phyloP scores from a whole-genome alignment of 371 early-diverging fungal species.

The Dichotomocladium elegans region DNA sequence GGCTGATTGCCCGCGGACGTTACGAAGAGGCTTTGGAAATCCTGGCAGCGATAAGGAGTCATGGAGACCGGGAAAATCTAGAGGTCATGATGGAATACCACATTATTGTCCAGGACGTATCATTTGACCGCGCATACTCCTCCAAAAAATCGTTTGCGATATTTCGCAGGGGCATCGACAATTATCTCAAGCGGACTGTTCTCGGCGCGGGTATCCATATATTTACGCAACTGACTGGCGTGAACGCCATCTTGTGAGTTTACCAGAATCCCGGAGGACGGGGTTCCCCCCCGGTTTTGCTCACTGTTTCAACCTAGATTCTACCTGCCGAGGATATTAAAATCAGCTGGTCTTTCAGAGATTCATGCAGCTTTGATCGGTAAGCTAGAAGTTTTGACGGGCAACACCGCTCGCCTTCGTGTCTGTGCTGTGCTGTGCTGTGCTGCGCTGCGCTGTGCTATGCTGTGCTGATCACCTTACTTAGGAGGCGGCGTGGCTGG shows the following conservation, averaged over 20 bases:
- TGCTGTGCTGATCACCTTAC: too few relatives aligned
- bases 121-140: constrained; percentile 65
- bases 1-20: constrained; percentile 68
- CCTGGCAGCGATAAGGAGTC: constrained; percentile 66
- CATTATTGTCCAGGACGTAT: constrained; percentile 70
- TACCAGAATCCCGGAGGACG: too few relatives aligned
- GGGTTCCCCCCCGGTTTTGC: too few relatives aligned
- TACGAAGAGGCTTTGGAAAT: constrained; percentile 66
- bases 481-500: constrained; percentile 20
- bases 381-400: too few relatives aligned
- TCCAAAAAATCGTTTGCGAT: constrained; percentile 58
- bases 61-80: constrained; percentile 1
- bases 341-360: constrained; percentile 56
- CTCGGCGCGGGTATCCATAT: constrained; percentile 70
- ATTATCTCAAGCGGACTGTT: constrained; percentile 52
- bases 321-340: constrained; percentile 65
- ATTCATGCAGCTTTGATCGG: constrained; percentile 45
- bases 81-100: constrained; percentile 53
- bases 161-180: constrained; percentile 48
- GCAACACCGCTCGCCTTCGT: too few relatives aligned
- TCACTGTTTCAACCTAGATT: too few relatives aligned
- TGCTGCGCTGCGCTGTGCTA: too few relatives aligned
- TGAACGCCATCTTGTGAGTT: constrained; percentile 69
- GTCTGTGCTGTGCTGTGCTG: too few relatives aligned
- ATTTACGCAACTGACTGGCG: constrained; percentile 74